These are phyloP conservation scores for Psilocybe cyanescens DNA, from an alignment of 768 basidiomycete genomes.

Conservation along the genomic window DNA sequence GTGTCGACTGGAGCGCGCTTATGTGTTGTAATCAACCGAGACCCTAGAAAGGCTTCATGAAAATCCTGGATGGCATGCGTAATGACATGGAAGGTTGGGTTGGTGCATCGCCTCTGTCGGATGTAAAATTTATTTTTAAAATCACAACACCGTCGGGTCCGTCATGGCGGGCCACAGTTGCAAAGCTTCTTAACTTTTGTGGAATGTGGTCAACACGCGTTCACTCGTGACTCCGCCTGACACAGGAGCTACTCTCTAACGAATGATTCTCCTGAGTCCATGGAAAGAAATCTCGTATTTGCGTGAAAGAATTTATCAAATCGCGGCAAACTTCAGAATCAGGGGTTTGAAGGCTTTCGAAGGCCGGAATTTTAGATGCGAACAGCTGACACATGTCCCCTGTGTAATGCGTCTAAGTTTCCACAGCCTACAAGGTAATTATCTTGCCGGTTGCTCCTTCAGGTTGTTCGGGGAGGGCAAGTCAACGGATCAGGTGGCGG, in stretches of 20 bases:
- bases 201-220: too few relatives aligned
- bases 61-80: background rate
- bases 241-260: too few relatives aligned
- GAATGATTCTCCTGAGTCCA: background rate
- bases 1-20: background rate
- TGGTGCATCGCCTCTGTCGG: constrained; percentile 4
- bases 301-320: background rate
- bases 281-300: background rate
- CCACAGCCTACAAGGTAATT: background rate
- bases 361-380: background rate
- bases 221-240: too few relatives aligned
- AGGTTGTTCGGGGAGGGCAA: background rate
- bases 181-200: too few relatives aligned
- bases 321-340: background rate
- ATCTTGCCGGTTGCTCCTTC: background rate
- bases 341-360: background rate
- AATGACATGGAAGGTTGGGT: background rate
- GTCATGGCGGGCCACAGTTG: background rate
- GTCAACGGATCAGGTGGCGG: background rate
- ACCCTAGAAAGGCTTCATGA: background rate
- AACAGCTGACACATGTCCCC: too few relatives aligned
- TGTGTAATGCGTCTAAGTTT: too few relatives aligned
- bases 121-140: constrained; percentile 1
- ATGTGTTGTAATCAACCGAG: background rate
- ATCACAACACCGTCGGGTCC: constrained; percentile 2